A percentile compares a stretch with the other conserved stretches of the same genome.
Evolutionary conservation across 495 filamentous ascomycete species (phyloP).

Genomic region (Trichocladium uniseriatum): DNA sequence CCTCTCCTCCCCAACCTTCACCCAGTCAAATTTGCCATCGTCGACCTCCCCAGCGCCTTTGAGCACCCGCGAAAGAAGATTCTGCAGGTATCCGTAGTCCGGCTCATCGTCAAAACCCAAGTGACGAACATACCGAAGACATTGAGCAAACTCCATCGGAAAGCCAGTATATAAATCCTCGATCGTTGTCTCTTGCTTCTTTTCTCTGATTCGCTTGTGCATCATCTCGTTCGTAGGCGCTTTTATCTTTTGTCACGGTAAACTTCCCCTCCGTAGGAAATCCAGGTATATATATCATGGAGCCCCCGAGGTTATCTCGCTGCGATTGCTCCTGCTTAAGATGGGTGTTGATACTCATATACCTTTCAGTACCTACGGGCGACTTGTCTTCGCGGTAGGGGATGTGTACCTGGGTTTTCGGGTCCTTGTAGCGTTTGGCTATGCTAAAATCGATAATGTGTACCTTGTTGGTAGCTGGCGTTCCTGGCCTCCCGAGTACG

Average conservation of each 20-base stretch:
- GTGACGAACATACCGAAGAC: slow-evolving; percentile 91
- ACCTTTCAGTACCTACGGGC: slow-evolving; percentile 88
- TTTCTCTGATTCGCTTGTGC: slow-evolving; percentile 99
- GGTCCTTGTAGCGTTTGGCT: slow-evolving; percentile 98
- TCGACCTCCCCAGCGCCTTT: slow-evolving; percentile 91
- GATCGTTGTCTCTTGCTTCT: slow-evolving; percentile 95
- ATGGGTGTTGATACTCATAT: slow-evolving; percentile 99
- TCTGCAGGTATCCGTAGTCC: slow-evolving; percentile 94
- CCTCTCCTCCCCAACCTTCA: slow-evolving; percentile 49
- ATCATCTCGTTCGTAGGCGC: slow-evolving; percentile 99
- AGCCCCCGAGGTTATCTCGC: slow-evolving; percentile 89
- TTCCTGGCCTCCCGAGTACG: slow-evolving; percentile 81
- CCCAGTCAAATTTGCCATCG: slow-evolving; percentile 99
- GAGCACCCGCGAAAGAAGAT: slow-evolving; percentile 87
- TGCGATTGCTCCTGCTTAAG: slow-evolving; percentile 91
- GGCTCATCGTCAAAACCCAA: slow-evolving; percentile 97
- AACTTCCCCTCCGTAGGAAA: slow-evolving; percentile 85
- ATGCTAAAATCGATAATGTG: slow-evolving; percentile 99
- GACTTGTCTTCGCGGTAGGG: slow-evolving; percentile 96
- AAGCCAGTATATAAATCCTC: slow-evolving; percentile 95
- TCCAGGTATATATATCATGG: slow-evolving; percentile 99
- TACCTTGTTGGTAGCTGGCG: slow-evolving; percentile 90
- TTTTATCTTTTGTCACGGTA: slow-evolving; percentile 97
- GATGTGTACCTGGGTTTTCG: slow-evolving; percentile 98
- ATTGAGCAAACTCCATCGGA: slow-evolving; percentile 95